These are phyloP conservation scores for Venturia nashicola DNA, from an alignment of 2,329 filamentous ascomycete species.

Conservation along the genomic window DNA sequence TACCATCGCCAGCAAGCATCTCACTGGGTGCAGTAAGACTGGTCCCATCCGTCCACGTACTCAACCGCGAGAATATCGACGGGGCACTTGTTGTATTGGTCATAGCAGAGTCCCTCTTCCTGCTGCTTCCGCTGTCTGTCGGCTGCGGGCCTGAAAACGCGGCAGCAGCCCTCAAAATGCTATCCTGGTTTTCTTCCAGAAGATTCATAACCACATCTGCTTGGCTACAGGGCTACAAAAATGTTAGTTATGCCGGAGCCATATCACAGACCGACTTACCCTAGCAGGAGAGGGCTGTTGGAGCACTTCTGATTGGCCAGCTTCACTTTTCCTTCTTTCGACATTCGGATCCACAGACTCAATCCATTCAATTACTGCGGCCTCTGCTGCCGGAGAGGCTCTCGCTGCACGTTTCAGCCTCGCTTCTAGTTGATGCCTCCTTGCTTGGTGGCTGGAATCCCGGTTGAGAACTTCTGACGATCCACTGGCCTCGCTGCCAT, in stretches of 20 bases:
- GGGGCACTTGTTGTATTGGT: constrained; percentile 2
- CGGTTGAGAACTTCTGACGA: background rate
- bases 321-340: background rate
- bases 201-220: constrained; percentile 1
- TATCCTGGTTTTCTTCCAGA: constrained; percentile 5
- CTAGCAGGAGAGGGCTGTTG: background rate
- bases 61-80: constrained; percentile 7
- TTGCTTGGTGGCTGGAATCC: background rate
- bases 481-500: background rate
- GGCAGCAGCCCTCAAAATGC: background rate
- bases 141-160: constrained; percentile 1
- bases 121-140: background rate
- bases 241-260: background rate
- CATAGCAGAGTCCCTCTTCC: constrained; percentile 9
- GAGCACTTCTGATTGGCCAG: background rate
- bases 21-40: constrained; percentile 6
- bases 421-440: background rate
- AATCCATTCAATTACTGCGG: constrained; percentile 6
- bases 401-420: background rate
- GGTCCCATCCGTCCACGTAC: constrained; percentile 5
- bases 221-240: background rate
- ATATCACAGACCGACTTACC: background rate
- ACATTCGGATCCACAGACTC: constrained; percentile 2
- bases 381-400: background rate
- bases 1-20: constrained; percentile 2